Base-by-base conservation (phyloP, 129 eudicot species). In the Pittosporum tobira region DNA sequence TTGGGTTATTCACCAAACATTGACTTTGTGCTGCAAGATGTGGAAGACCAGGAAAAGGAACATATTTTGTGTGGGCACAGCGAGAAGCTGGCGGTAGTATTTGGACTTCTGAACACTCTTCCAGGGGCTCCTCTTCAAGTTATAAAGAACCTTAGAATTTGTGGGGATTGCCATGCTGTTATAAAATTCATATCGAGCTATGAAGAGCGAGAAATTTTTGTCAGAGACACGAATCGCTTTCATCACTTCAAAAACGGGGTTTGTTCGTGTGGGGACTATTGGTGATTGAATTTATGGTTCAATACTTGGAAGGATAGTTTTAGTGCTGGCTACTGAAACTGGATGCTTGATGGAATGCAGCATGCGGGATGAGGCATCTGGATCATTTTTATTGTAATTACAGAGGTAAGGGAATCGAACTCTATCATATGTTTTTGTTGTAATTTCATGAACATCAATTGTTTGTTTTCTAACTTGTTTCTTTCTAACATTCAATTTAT, bases 1-100 rank as follows among this genome's bases (percentile, higher is more conserved):
- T 61, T 74, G 6, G 96, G 94, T 59, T 69, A 72, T 53, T 59
- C 60, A 25, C 80, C 78, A 0, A 69, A 78, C 31, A 84, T 83
- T 40, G 68, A 77, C 2, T 81, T 68, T 76, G 96, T 88, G 25
- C 69, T 84, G 42, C 96, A 88, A 74, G 96, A 88, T 79, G 96
- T 81, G 65, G 96, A 88, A 76, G 94, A 88, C 65, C 96, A 88
- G 57, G 90, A 88, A 51, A 88, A 88, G 64, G 96, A 88, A 60
- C 80, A 78, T 44, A 84, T 88, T 58, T 65, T 88, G 72, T 84
- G 96, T 70, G 90, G 96, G 57, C 96, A 88, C 56, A 81, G 90
- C 51, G 96, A 88, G 74, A 88, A 88, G 69, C 50, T 84, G 69
- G 90, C 94, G 1, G 94, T 88, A 18, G 96, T 71, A 10, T 75